phyloP scores from a whole-genome alignment of 1,139 yeast species.

The Lipomyces yarrowii region DNA sequence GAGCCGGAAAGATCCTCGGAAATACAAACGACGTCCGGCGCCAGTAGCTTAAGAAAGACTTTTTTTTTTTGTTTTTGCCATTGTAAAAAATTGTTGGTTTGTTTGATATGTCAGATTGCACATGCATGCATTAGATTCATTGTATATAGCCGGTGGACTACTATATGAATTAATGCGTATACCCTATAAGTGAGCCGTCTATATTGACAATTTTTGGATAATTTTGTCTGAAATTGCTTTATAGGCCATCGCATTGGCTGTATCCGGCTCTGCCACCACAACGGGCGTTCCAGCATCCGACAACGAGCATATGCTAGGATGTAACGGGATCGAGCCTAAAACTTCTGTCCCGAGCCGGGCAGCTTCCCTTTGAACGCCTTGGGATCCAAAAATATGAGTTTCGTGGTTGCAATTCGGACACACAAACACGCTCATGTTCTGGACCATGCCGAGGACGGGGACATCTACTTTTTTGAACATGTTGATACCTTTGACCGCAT shows the following conservation, averaged over 20 bases:
- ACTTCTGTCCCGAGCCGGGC: conserved; percentile 52
- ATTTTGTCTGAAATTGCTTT: conserved; percentile 37
- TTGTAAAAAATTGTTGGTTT: background rate
- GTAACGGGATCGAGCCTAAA: conserved; percentile 69
- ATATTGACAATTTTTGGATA: conserved; percentile 12
- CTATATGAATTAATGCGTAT: background rate
- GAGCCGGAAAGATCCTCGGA: conserved; percentile 48
- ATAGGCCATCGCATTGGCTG: conserved; percentile 37
- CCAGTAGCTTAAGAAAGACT: background rate
- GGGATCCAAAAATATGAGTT: conserved; percentile 72
- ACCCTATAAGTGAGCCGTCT: background rate
- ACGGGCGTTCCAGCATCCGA: conserved; percentile 71
- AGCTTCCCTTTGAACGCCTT: conserved; percentile 66
- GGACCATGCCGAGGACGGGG: conserved; percentile 78
- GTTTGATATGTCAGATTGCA: background rate
- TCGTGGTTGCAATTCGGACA: conserved; percentile 79
- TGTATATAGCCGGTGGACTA: background rate
- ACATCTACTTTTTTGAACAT: conserved; percentile 75
- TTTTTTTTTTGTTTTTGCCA: background rate
- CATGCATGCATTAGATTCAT: background rate
- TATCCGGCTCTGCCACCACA: conserved; percentile 52
- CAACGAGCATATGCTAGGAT: conserved; percentile 60
- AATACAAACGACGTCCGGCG: conserved; percentile 40
- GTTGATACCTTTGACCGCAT: conserved; percentile 77
- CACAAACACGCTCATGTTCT: conserved; percentile 76